phyloP scores from a whole-genome alignment of 495 filamentous ascomycete genomes.

The Daldinia caldariorum region DNA sequence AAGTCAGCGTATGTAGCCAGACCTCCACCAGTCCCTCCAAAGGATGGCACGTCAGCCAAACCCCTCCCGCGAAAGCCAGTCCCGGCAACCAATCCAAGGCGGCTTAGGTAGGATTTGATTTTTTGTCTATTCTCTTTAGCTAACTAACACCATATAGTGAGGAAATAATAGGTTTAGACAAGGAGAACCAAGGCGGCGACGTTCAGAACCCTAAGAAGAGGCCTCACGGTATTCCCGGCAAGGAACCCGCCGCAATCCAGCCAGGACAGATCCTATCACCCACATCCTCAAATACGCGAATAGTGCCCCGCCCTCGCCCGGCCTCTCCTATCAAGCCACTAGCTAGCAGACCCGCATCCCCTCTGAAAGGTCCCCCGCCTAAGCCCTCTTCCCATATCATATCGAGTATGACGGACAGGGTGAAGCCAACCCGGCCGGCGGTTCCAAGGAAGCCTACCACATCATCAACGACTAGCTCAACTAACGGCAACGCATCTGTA shows the following conservation, averaged over 20 bases:
- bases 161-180: constrained; percentile 73
- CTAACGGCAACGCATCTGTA: constrained; percentile 38
- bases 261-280: constrained; percentile 75
- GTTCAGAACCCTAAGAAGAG: constrained; percentile 62
- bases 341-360: constrained; percentile 54
- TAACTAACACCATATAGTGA: constrained; percentile 59
- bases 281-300: constrained; percentile 80
- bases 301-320: constrained; percentile 59
- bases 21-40: constrained; percentile 45
- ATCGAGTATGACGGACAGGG: constrained; percentile 70
- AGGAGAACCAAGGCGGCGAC: constrained; percentile 74
- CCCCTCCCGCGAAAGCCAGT: constrained; percentile 45
- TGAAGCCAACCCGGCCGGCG: constrained; percentile 58
- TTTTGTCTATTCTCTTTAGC: constrained; percentile 4
- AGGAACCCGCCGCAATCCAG: constrained; percentile 41
- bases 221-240: constrained; percentile 39
- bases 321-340: constrained; percentile 51
- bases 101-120: constrained; percentile 66
- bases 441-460: constrained; percentile 60
- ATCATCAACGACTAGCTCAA: constrained; percentile 53
- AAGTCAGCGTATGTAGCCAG: constrained; percentile 42
- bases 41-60: constrained; percentile 41
- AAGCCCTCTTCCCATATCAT: constrained; percentile 52
- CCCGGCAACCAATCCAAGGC: constrained; percentile 56
- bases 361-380: constrained; percentile 55